Conservation (phyloP, 495 filamentous ascomycete genomes). For the Penicillium daleae region DNA sequence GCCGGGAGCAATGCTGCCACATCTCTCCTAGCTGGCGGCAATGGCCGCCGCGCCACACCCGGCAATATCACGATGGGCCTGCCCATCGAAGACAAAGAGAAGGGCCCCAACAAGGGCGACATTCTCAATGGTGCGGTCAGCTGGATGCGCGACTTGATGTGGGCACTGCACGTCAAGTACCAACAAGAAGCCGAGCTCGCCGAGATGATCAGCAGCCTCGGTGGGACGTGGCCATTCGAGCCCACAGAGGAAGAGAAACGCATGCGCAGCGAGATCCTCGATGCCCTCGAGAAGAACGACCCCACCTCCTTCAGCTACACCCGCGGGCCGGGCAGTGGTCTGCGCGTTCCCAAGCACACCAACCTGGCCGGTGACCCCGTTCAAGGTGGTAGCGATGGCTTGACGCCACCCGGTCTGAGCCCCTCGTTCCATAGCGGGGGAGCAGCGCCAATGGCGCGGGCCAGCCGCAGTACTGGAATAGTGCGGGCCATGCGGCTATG, state of each 20-base stretch:
- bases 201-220: conserved; percentile 69
- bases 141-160: conserved; percentile 98
- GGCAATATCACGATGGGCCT: conserved; percentile 90
- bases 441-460: conserved; percentile 56
- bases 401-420: conserved; percentile 69
- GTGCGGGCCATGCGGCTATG: conserved; percentile 66
- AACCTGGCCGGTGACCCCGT: conserved; percentile 83
- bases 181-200: conserved; percentile 85
- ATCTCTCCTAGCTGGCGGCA: conserved; percentile 83
- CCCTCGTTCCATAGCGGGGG: conserved; percentile 67
- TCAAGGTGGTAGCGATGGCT: conserved; percentile 44
- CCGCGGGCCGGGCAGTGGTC: conserved; percentile 77
- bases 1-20: conserved; percentile 74
- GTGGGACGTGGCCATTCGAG: conserved; percentile 77
- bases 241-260: conserved; percentile 89
- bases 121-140: conserved; percentile 96
- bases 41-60: conserved; percentile 76
- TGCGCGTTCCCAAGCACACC: conserved; percentile 91
- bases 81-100: conserved; percentile 95
- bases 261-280: conserved; percentile 89
- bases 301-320: conserved; percentile 77
- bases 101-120: conserved; percentile 98
- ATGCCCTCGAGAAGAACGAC: conserved; percentile 79
- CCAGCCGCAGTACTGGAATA: conserved; percentile 71
- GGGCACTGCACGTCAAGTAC: conserved; percentile 84